Evolutionary conservation across 768 basidiomycete genomes (phyloP), one percentile per base, ranked within the genome.

Genomic region (Lactifluus echinatus): DNA sequence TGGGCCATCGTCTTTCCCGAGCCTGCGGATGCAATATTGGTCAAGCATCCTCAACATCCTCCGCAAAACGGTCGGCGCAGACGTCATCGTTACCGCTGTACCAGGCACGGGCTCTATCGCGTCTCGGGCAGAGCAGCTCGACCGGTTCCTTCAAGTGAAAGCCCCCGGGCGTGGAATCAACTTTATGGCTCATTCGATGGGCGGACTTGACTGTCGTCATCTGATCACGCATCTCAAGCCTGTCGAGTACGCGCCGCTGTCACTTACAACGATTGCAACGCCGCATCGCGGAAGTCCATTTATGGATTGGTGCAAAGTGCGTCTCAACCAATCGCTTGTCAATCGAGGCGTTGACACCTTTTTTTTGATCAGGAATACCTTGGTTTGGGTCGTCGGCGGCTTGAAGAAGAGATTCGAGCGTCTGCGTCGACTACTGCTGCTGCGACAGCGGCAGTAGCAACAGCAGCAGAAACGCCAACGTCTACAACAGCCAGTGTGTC

Each of bases 221-320:
- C 76, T 99, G 17, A 94, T 98, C 57, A 83, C 90, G 2, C 88
- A 88, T 68, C 76, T 94, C 64, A 80, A 81, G 61, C 93, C 95
- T 0, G 76, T 72, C 10, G 83, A 87, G 50, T 98, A 98, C 71
- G 78, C 78, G 1, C 93, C 96, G 1, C 71, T 93, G 29, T 93
- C 91, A 7, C 73, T 99, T 57, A 97, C 89, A 1, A 89, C 85
- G 21, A 80, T 99, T 62, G 84, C 85, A 24, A 98, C 96, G 0
- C 96, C 96, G 15, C 96, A 99, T 69, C 81, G 92, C 17, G 95
- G 96, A 33, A 92, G 89, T 64, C 93, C 95, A 1, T 98, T 99
- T 71, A 99, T 99, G 96, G 92, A 96, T 69, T 99, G 96, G 96
- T 98, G 95, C 73, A 78, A 82, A 48, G 90, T 89, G 66, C 66